Conservation (phyloP, 305 asterid species). For the Euphrasia arctica region DNA sequence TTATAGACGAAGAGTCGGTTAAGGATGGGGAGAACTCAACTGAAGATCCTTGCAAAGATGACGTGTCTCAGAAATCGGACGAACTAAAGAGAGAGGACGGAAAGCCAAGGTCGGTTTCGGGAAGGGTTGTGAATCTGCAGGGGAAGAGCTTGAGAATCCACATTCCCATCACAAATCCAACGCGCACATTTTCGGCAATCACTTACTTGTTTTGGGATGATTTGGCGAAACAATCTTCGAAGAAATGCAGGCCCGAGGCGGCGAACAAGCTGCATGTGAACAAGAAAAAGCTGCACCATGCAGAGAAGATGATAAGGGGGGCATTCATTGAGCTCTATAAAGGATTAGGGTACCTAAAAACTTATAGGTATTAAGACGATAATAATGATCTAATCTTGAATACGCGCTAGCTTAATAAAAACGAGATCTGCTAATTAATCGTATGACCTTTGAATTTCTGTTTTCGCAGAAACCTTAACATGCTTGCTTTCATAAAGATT, state of each 20-base stretch:
- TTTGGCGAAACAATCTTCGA: slow-evolving; percentile 66
- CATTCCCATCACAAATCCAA: slow-evolving; percentile 80
- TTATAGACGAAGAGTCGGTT: slow-evolving; percentile 59
- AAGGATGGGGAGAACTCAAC: slow-evolving; percentile 38
- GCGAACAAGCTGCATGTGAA: slow-evolving; percentile 62
- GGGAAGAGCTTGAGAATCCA: slow-evolving; percentile 64
- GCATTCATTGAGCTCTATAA: slow-evolving; percentile 83
- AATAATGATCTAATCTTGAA: background rate
- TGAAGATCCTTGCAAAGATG: slow-evolving; percentile 33
- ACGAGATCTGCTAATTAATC: background rate
- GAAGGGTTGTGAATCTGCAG: slow-evolving; percentile 38
- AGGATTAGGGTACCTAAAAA: slow-evolving; percentile 82
- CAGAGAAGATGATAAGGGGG: slow-evolving; percentile 90
- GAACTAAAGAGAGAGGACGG: slow-evolving; percentile 43
- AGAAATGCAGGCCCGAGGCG: slow-evolving; percentile 56
- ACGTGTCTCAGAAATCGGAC: slow-evolving; percentile 35
- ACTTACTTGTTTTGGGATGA: slow-evolving; percentile 84
- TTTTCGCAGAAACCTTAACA: slow-evolving; percentile 69
- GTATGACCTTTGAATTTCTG: background rate
- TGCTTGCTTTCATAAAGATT: slow-evolving; percentile 90
- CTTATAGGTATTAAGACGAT: slow-evolving; percentile 51
- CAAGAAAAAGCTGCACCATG: slow-evolving; percentile 70
- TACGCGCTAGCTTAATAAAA: background rate
- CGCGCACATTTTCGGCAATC: slow-evolving; percentile 73
- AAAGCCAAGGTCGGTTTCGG: slow-evolving; percentile 37